Evolutionary conservation across 2,329 filamentous ascomycete genomes (phyloP), one percentile per base, ranked within the genome.

Genomic region (Hymenoscyphus fraxineus): DNA sequence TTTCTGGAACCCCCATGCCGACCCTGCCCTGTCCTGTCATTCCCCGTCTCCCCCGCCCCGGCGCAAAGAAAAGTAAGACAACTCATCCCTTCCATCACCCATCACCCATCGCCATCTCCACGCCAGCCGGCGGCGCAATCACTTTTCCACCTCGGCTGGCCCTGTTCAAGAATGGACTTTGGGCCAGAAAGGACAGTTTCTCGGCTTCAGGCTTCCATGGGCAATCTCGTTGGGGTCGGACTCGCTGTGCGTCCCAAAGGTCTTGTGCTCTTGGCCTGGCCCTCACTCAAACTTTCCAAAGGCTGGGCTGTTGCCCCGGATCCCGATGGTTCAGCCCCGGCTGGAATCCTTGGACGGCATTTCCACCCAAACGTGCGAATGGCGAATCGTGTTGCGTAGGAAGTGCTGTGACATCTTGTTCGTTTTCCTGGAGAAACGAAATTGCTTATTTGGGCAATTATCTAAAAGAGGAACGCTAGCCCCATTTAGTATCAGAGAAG

Each of bases 61-160:
- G 41, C 57, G 19, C 32, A 31, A 16, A 19, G 35, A 35, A 60
- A 62, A 67, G 61, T 64, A 67, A 69, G 68, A 70, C 68, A 71
- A 41, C 63, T 64, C 68, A 70, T 70, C 65, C 68, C 68, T 66
- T 67, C 67, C 66, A 65, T 32, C 61, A 22, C 44, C n/a, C 9
- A 44, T 51, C 44, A 22, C 64, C 65, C 27, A 16, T 64, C 65
- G 64, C 66, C 65, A 63, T 60, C 40, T 57, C 41, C 58, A 64
- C 62, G 62, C 64, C 64, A 65, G 64, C 61, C n/a, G 44, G 44
- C 44, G 44, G 44, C 32, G 38, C 32, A 39, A 39, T 38, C 32
- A 32, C n/a, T 35, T 19, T 58, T 39, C n/a, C n/a, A 31, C 56
- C 38, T 31, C 38, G 44, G 44, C 67, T 59, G 38, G 58, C 54